Evolutionary conservation across 2,329 filamentous ascomycete genomes (phyloP).

Genomic region (Colletotrichum sojae): DNA sequence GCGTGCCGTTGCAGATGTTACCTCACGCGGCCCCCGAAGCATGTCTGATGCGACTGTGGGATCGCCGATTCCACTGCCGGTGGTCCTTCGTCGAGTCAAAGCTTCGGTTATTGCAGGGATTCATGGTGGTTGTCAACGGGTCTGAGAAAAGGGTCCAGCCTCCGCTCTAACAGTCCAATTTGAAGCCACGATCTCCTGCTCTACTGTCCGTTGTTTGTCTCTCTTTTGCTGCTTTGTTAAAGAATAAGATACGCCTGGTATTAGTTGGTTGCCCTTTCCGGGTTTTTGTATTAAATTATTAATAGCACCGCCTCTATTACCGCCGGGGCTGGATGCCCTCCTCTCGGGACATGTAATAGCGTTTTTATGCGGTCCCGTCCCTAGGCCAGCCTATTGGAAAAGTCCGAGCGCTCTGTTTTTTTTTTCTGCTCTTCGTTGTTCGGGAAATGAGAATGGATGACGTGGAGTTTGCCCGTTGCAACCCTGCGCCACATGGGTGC

Average conservation of each 20-base stretch:
- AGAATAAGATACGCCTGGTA: too few relatives aligned
- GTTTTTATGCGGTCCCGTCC: background rate
- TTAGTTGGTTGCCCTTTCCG: too few relatives aligned
- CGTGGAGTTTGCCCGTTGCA: constrained; percentile 25
- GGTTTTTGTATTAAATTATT: too few relatives aligned
- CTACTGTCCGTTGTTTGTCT: too few relatives aligned
- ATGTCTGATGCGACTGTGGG: background rate
- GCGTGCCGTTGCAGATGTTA: background rate
- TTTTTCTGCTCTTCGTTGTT: background rate
- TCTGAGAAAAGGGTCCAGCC: background rate
- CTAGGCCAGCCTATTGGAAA: background rate
- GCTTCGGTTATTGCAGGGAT: background rate
- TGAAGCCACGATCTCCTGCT: too few relatives aligned
- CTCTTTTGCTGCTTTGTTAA: too few relatives aligned
- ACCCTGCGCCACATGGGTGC: constrained; percentile 21
- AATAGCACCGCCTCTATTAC: too few relatives aligned
- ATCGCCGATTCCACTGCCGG: constrained; percentile 16
- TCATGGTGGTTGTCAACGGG: background rate
- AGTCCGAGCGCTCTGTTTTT: constrained; percentile 1
- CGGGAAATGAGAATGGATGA: constrained; percentile 29
- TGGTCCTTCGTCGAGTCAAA: background rate
- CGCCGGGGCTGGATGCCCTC: background rate
- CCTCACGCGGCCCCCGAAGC: background rate
- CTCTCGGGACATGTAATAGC: background rate
- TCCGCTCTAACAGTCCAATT: background rate